Evolutionary conservation across 495 filamentous ascomycete species (phyloP).

Genomic region (Hypoxylon cercidicola): DNA sequence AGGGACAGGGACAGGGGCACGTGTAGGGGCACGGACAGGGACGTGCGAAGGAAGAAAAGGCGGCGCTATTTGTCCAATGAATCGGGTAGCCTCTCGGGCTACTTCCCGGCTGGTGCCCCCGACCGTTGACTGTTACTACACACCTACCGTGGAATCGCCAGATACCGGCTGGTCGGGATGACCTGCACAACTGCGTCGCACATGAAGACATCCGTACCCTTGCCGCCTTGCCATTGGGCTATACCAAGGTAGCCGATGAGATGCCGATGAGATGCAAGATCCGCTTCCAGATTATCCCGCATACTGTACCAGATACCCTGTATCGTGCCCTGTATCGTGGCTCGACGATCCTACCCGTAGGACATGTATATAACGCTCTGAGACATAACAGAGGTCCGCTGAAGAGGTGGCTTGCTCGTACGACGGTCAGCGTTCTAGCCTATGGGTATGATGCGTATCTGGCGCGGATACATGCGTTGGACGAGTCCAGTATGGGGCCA

Average conservation of each 20-base stretch:
- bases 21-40: not conserved
- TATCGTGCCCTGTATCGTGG: not conserved
- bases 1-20: not conserved
- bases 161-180: no score
- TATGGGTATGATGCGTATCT: no score
- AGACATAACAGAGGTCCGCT: not conserved
- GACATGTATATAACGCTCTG: constrained; percentile 18
- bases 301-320: constrained; percentile 7
- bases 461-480: no score
- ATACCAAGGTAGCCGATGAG: no score
- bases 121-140: constrained; percentile 15
- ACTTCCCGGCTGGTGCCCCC: constrained; percentile 20
- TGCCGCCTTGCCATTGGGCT: not conserved
- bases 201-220: constrained; percentile 7
- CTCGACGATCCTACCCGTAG: not conserved
- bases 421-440: not conserved
- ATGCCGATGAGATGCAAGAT: constrained; percentile 41
- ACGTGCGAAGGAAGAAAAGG: not conserved
- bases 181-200: not conserved
- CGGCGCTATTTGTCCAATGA: not conserved
- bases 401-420: constrained; percentile 1
- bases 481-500: no score
- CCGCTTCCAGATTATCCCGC: constrained; percentile 30
- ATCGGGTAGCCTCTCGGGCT: constrained; percentile 8
- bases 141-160: no score